These are phyloP conservation scores for Andrographis paniculata DNA, from an alignment of 305 asterid species.

Conservation along the genomic window DNA sequence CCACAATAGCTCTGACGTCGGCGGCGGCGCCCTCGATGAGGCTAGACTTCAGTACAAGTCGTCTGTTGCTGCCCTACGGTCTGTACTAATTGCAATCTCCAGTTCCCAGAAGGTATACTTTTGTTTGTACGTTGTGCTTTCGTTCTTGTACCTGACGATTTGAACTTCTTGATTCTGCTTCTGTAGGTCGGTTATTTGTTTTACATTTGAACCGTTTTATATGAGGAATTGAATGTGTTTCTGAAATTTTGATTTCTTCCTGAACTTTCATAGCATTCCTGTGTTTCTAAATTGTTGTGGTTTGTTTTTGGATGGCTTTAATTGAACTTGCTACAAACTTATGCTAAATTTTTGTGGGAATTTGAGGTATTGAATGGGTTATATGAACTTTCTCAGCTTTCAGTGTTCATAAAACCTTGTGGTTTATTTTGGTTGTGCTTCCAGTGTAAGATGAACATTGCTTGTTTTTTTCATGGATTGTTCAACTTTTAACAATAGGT, in stretches of 20 bases:
- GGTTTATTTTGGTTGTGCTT: too few relatives aligned
- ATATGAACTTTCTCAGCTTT: too few relatives aligned
- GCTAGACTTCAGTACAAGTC: slow-evolving; percentile 72
- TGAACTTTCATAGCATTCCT: background rate
- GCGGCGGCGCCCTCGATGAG: slow-evolving; percentile 88
- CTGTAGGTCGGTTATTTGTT: background rate
- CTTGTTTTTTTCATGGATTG: too few relatives aligned
- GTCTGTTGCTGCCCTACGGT: slow-evolving; percentile 62
- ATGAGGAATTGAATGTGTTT: background rate
- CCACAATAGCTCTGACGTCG: slow-evolving; percentile 45
- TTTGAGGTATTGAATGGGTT: too few relatives aligned
- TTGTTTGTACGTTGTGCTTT: background rate
- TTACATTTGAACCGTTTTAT: background rate
- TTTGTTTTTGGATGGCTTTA: too few relatives aligned
- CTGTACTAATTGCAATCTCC: slow-evolving; percentile 56
- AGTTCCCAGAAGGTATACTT: slow-evolving; percentile 50
- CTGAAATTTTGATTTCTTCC: background rate
- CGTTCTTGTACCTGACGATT: too few relatives aligned
- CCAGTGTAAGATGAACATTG: too few relatives aligned
- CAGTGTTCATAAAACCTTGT: too few relatives aligned
- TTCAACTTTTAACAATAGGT: too few relatives aligned
- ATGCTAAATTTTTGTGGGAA: too few relatives aligned
- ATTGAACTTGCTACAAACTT: too few relatives aligned
- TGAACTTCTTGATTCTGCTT: too few relatives aligned
- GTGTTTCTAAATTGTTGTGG: background rate